phyloP scores from a whole-genome alignment of 1,284 basidiomycete species.

The Leccinum pachyderme region DNA sequence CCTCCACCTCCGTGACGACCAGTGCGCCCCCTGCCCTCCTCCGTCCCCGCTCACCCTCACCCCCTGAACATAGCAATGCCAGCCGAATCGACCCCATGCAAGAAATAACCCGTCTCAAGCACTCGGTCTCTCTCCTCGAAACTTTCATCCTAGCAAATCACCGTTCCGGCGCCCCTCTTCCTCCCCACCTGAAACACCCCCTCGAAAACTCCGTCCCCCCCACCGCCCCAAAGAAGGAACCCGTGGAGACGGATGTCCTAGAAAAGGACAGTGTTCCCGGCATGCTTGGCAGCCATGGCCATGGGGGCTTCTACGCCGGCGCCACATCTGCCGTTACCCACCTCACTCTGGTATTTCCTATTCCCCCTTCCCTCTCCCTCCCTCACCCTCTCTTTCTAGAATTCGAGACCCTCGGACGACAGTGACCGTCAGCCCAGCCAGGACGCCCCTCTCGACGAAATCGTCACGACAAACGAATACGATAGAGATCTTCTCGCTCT shows the following conservation, averaged over 20 bases:
- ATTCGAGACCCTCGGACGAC: constrained; percentile 49
- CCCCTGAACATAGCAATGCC: constrained; percentile 37
- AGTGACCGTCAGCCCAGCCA: constrained; percentile 50
- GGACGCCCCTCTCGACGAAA: constrained; percentile 42
- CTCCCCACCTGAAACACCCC: constrained; percentile 33
- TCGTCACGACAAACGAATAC: constrained; percentile 49
- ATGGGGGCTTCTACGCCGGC: constrained; percentile 69
- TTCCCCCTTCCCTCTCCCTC: constrained; percentile 11
- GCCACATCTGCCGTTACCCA: constrained; percentile 69
- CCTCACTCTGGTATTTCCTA: constrained; percentile 52
- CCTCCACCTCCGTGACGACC: constrained; percentile 53
- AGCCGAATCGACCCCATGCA: constrained; percentile 65
- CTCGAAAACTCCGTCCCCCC: constrained; percentile 36
- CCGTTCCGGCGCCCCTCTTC: constrained; percentile 26
- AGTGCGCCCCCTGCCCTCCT: constrained; percentile 37
- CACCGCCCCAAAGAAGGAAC: constrained; percentile 51
- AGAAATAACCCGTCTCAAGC: constrained; percentile 70
- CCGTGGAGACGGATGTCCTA: constrained; percentile 43
- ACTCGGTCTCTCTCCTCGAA: constrained; percentile 70
- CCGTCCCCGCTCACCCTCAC: constrained; percentile 11
- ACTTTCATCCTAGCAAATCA: constrained; percentile 60
- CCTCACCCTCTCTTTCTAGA: constrained; percentile 33
- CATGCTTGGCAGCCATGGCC: constrained; percentile 59
- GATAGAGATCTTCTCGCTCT: constrained; percentile 67
- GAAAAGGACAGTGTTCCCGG: constrained; percentile 56